Evolutionary conservation across 2,329 filamentous ascomycete genomes (phyloP), one percentile per base, ranked within the genome.

Genomic region (Apiospora phragmitis): DNA sequence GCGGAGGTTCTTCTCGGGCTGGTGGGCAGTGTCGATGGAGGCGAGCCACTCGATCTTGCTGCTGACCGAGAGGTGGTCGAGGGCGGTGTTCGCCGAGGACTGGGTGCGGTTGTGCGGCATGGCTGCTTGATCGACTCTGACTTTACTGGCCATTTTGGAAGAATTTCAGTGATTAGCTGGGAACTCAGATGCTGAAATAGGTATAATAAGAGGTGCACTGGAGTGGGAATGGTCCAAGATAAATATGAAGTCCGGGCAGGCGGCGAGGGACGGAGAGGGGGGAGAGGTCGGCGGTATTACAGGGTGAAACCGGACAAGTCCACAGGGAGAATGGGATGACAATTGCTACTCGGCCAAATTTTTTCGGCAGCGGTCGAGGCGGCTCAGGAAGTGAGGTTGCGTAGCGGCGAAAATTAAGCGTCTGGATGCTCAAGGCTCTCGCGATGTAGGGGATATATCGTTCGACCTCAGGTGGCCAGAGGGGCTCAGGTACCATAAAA

Each of bases 1-100:
- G 80, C 96, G 94, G 85, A 96, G 97, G 87, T 97, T 95, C 85
- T 92, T 93, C 79, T 92, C 89, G 70, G 95, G 95, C 78, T 89
- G 88, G 86, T 92, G 94, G 81, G 96, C 93, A 75, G 95, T 98
- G 87, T 98, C 92, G 81, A 99, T 93, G 73, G 84, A 83, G 73
- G 89, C 85, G 73, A 91, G 85, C 90, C 90, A 92, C 79, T 88
- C 86, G 76, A 92, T 89, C 83, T 88, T 88, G 80, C 89, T 88
- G 82, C 93, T 92, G 80, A 93, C 90, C 81, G 90, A 89, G 81
- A 97, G 91, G 85, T 97, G 94, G 83, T 97, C 93, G 81, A 96
- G 89, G 82, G 94, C 92, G 80, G 91, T 92, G 71, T 85, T 84
- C 77, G 86, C 84, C 85, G 89, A 76, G 59, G 74, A 77, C 68